phyloP scores from a whole-genome alignment of 2,329 filamentous ascomycete genomes.

The Paraphaeosphaeria minitans region DNA sequence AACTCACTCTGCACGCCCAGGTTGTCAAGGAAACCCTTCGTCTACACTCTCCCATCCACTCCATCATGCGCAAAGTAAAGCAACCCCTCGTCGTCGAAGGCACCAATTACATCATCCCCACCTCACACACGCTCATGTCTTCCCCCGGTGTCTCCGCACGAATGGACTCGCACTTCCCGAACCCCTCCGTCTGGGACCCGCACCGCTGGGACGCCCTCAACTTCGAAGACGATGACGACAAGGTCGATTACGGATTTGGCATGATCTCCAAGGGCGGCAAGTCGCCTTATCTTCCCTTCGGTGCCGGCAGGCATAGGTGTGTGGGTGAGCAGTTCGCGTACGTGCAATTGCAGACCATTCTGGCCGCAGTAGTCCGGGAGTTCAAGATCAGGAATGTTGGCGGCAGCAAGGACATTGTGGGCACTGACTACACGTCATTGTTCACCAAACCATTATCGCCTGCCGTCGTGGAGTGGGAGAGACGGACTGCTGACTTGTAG shows the following conservation, averaged over 20 bases:
- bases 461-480: slow-evolving; percentile 74
- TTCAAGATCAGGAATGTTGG: slow-evolving; percentile 81
- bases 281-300: slow-evolving; percentile 92
- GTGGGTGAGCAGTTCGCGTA: slow-evolving; percentile 98
- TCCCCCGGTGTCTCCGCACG: slow-evolving; percentile 82
- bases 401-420: slow-evolving; percentile 71
- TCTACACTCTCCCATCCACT: slow-evolving; percentile 91
- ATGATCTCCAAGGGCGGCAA: slow-evolving; percentile 87
- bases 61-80: slow-evolving; percentile 91
- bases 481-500: slow-evolving; percentile 53
- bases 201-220: slow-evolving; percentile 79
- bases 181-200: slow-evolving; percentile 84
- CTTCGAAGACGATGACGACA: slow-evolving; percentile 65
- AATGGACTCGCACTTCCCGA: slow-evolving; percentile 76
- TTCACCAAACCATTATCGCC: slow-evolving; percentile 54
- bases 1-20: slow-evolving; percentile 79
- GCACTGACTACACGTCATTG: slow-evolving; percentile 66
- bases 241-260: slow-evolving; percentile 92
- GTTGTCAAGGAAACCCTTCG: slow-evolving; percentile 92
- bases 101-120: slow-evolving; percentile 81
- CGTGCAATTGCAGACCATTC: slow-evolving; percentile 85
- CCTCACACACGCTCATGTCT: slow-evolving; percentile 79
- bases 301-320: slow-evolving; percentile 88
- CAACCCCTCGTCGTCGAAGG: slow-evolving; percentile 81
- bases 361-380: slow-evolving; percentile 73